phyloP scores from a whole-genome alignment of 2,329 filamentous ascomycete species.

The Tolypocladium amazonense region DNA sequence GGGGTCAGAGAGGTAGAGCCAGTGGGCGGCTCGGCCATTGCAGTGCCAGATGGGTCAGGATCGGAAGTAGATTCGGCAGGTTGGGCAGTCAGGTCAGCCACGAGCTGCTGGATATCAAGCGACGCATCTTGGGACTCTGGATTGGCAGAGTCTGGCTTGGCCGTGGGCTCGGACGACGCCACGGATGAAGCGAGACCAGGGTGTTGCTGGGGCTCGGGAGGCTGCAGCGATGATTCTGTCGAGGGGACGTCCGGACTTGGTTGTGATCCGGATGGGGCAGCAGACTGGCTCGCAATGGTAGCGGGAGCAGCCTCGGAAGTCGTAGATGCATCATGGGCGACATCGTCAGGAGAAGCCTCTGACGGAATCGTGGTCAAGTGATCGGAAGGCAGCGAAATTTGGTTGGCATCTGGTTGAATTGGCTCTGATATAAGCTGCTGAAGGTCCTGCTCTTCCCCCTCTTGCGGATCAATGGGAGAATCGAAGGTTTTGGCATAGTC shows the following conservation, averaged over 20 bases:
- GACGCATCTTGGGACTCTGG: conserved; percentile 19
- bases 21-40: conserved; percentile 14
- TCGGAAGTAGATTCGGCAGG: conserved; percentile 18
- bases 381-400: conserved; percentile 28
- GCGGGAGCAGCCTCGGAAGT: conserved; percentile 11
- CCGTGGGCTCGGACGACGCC: conserved; percentile 12
- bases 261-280: conserved; percentile 16
- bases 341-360: conserved; percentile 16
- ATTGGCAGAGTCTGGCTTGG: conserved; percentile 16
- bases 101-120: conserved; percentile 28
- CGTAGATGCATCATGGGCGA: conserved; percentile 20
- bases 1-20: conserved; percentile 18
- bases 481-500: conserved; percentile 42
- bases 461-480: conserved; percentile 29
- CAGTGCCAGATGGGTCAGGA: conserved; percentile 15
- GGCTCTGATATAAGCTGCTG: conserved; percentile 30
- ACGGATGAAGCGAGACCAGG: conserved; percentile 8
- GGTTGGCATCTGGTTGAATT: conserved; percentile 30
- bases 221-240: conserved; percentile 8
- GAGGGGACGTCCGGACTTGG: conserved; percentile 10
- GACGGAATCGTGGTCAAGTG: conserved; percentile 19
- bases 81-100: conserved; percentile 29
- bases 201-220: conserved; percentile 10
- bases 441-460: conserved; percentile 23
- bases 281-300: conserved; percentile 2